phyloP scores from a whole-genome alignment of 2,329 filamentous ascomycete species.

The Neocatenulostroma microsporum region DNA sequence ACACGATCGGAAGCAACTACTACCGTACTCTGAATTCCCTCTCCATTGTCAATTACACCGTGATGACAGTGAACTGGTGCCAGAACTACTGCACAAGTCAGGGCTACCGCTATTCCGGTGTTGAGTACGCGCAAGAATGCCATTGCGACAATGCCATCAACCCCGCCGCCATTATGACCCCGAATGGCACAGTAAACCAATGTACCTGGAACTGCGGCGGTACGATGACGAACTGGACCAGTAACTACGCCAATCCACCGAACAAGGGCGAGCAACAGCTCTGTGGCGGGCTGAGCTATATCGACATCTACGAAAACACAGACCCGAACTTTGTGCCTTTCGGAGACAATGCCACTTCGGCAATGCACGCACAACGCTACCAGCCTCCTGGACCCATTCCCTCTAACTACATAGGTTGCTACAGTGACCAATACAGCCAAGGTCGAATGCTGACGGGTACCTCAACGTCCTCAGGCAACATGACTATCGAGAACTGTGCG shows the following conservation, averaged over 20 bases:
- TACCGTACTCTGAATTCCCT: conserved; percentile 21
- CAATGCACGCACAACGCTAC: conserved; percentile 15
- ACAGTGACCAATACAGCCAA: conserved; percentile 15
- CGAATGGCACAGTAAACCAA: conserved; percentile 10
- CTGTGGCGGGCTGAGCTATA: conserved; percentile 26
- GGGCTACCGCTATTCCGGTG: conserved; percentile 25
- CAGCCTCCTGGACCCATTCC: conserved; percentile 18
- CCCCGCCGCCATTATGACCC: conserved; percentile 16
- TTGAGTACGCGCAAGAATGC: conserved; percentile 29
- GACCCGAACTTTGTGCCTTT: conserved; percentile 19
- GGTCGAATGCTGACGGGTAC: conserved; percentile 18
- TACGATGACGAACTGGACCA: conserved; percentile 20
- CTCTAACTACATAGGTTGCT: conserved; percentile 26
- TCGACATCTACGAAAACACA: conserved; percentile 29
- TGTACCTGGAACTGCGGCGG: conserved; percentile 24
- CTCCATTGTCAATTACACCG: conserved; percentile 16
- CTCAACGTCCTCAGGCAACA: conserved; percentile 13
- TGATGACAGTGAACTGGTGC: conserved; percentile 30
- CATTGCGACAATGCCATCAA: conserved; percentile 29
- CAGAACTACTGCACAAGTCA: conserved; percentile 23
- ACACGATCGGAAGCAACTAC: conserved; percentile 17
- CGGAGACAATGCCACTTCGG: conserved; percentile 16
- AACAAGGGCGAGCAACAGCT: conserved; percentile 16
- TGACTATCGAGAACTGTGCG: conserved; percentile 24
- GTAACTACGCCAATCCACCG: too few species aligned